A percentile compares a stretch with the other conserved stretches of the same genome.
phyloP scores from a whole-genome alignment of 306 rosid genomes.

The Senna tora region DNA sequence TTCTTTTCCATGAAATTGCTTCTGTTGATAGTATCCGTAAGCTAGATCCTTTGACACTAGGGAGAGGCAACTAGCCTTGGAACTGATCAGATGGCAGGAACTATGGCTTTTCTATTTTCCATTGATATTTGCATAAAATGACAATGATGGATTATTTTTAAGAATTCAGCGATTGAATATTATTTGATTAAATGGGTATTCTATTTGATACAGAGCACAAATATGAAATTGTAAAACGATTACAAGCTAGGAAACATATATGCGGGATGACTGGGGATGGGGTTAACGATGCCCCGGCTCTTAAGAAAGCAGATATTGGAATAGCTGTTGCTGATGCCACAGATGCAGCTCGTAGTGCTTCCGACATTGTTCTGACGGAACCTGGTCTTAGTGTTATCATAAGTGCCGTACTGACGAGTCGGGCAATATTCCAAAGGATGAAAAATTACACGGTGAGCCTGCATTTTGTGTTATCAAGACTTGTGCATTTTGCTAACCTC shows the following conservation, averaged over 20 bases:
- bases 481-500: conserved; percentile 12
- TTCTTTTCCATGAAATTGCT: conserved; percentile 8
- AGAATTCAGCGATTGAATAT: neutral
- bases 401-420: conserved; percentile 86
- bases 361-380: conserved; percentile 86
- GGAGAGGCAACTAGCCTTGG: neutral
- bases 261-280: conserved; percentile 97
- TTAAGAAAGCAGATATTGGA: conserved; percentile 86
- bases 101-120: neutral
- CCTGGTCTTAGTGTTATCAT: conserved; percentile 89
- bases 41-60: conserved; percentile 16
- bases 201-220: conserved; percentile 70
- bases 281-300: conserved; percentile 90
- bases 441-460: conserved; percentile 79
- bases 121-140: conserved; percentile 21
- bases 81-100: neutral
- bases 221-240: conserved; percentile 75
- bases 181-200: conserved; percentile 19
- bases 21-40: conserved; percentile 15
- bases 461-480: neutral
- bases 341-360: conserved; percentile 89
- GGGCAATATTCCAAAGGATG: conserved; percentile 94
- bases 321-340: conserved; percentile 96
- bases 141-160: conserved; percentile 1
- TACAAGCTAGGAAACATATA: conserved; percentile 81